Conservation (phyloP, 2,329 filamentous ascomycete genomes). For the Kalmusia sp. region DNA sequence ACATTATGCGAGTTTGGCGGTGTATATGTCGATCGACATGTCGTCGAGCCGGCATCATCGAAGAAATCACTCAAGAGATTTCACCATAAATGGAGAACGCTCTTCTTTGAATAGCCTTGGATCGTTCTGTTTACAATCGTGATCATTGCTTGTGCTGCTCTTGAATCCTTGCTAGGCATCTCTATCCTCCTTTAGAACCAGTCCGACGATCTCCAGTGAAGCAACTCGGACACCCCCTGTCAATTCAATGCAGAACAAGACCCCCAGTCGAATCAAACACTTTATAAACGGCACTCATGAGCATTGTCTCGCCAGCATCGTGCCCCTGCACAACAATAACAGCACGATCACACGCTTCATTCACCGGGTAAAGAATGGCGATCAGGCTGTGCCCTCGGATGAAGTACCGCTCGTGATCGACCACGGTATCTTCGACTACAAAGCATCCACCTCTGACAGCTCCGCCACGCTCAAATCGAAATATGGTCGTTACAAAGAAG, state of each 20-base stretch:
- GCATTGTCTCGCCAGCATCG: slow-evolving; percentile 87
- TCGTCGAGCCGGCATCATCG: background rate
- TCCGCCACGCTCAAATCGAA: slow-evolving; percentile 88
- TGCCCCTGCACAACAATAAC: slow-evolving; percentile 91
- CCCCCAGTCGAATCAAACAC: background rate
- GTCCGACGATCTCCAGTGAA: background rate
- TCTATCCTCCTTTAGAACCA: too few relatives aligned
- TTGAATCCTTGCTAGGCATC: too few relatives aligned
- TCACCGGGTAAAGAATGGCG: slow-evolving; percentile 79
- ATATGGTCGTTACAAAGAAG: slow-evolving; percentile 97
- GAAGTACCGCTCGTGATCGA: slow-evolving; percentile 97
- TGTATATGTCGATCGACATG: background rate
- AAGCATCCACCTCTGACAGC: slow-evolving; percentile 77
- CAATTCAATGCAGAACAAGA: background rate
- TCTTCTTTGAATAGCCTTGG: too few relatives aligned
- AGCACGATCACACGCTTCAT: slow-evolving; percentile 90
- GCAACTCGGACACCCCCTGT: background rate
- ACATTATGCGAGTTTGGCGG: background rate
- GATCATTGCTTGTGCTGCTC: too few relatives aligned
- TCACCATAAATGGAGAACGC: too few relatives aligned
- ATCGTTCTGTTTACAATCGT: too few relatives aligned
- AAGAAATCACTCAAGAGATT: too few relatives aligned
- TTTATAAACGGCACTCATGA: slow-evolving; percentile 74
- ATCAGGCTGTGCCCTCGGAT: slow-evolving; percentile 76
- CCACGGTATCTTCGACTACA: slow-evolving; percentile 87